Evolutionary conservation across 176 grass and related monocot genomes (phyloP), one percentile per base, ranked within the genome.

Genomic region (Avena sativa): DNA sequence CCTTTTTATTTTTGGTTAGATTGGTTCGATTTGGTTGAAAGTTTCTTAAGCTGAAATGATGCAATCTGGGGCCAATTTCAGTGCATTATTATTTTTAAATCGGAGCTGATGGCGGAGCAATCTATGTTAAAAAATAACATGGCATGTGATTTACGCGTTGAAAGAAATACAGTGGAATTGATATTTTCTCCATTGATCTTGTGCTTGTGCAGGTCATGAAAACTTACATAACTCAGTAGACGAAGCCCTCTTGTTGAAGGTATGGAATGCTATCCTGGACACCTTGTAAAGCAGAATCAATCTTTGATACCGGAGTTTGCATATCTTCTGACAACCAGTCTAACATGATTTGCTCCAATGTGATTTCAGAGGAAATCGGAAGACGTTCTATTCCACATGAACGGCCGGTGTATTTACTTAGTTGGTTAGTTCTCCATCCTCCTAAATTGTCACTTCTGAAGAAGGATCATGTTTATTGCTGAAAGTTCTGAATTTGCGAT

Each of bases 361-460:
- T 75, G 81, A 89, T 81, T 96, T 76, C 94, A 99, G 97, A 99
- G 92, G 78, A 99, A 92, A 84, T 94, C 97, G 7, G 85, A 99
- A 89, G 94, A 99, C 58, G 89, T 96, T 85, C 80, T 99, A 1
- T 93, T 91, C 70, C 81, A 92, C 80, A 89, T 99, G 91, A 95
- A 89, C 12, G 89, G 91, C 8, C 92, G 92, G 63, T 96, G 97
- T 85, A 89, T 99, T 52, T 99, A 94, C 95, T 90, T 99, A 85
- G 97, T 99, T 89, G 97, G 97, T 99, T 17, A 90, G 92, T 93
- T 74, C 79, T 14, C 0, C 19, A 53, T 85, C 81, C 56, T 16
- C 32, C 73, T 50, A 40, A 69, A 13, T 81, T 61, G 14, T 3
- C 8, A 53, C 0, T 85, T 57, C 61, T n/a, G 49, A 82, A 89